Base-by-base conservation (phyloP, 495 filamentous ascomycete species). In the Penicillium verhagenii region DNA sequence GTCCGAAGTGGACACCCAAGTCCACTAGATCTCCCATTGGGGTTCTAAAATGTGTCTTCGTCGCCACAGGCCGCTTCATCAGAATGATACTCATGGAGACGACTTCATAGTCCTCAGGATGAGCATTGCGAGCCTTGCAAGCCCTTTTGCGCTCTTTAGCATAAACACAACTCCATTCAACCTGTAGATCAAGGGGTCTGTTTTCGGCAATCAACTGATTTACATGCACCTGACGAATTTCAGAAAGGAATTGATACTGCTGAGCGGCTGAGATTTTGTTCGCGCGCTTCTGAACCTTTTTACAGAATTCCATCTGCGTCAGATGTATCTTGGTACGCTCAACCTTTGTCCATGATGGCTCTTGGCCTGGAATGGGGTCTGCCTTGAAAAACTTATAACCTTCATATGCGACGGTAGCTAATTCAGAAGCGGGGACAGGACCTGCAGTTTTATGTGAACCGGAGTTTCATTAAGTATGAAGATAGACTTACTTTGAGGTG, bases 131-230 rank as follows among this genome's bases (percentile, higher is more conserved):
- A 23, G 67, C 60, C 47, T 68, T 66, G 44, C 63, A 50, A 0
- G 60, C 50, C 35, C 52, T 56, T 13, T 56, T 54, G 4, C 67
- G 54, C 38, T 69, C 67, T 28, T 73, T 70, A 6, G 65, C 68
- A 60, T 73, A 76, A 10, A 70, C 69, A 42, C 60, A 72, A 14
- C 61, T 70, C 73, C 73, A 74, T 44, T 72, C 63, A 11, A 64
- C 68, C 0, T 45, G 50, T 9, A 63, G 59, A 19, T 69, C 56
- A n/a, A 38, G 54, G 20, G 59, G 48, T 44, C 57, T 52, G 26
- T 67, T 59, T 46, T 72, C 68, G 21, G 64, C 58, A 10, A 75
- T 69, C 38, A 73, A 42, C 23, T 63, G 61, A 24, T 70, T 72
- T 19, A 75, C 63, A 56, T 72, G 71, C 9, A 62, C 60, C 1